Conservation (phyloP, 1,139 yeast genomes). For the Blastobotrys elegans region DNA sequence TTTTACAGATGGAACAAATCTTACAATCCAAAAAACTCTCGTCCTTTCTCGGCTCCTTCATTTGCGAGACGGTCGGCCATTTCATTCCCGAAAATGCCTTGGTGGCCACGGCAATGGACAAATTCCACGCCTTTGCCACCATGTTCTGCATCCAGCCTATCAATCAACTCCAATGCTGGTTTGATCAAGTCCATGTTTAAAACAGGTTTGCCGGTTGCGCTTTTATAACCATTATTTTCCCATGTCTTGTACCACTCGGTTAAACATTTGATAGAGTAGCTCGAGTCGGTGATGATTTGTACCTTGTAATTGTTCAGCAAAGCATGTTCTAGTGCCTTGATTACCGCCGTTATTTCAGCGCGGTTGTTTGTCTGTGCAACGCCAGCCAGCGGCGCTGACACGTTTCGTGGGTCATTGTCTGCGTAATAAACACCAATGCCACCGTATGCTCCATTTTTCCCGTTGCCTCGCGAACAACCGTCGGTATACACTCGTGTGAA, state of each 20-base stretch:
- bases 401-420: slow-evolving; percentile 47
- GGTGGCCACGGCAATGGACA: slow-evolving; percentile 69
- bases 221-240: slow-evolving; percentile 49
- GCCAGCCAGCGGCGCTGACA: slow-evolving; percentile 41
- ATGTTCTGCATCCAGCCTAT: slow-evolving; percentile 30
- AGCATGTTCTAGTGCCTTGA: slow-evolving; percentile 42
- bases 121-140: slow-evolving; percentile 37
- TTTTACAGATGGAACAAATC: no score
- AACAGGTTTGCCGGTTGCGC: slow-evolving; percentile 1
- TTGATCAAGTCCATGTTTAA: slow-evolving; percentile 12
- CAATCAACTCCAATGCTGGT: slow-evolving; percentile 21
- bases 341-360: slow-evolving; percentile 70
- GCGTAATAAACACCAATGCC: slow-evolving; percentile 80
- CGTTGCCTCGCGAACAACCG: slow-evolving; percentile 63
- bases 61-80: slow-evolving; percentile 69
- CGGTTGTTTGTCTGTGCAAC: slow-evolving; percentile 65
- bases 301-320: slow-evolving; percentile 15
- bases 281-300: slow-evolving; percentile 50
- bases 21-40: not conserved
- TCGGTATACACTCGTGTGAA: slow-evolving; percentile 51
- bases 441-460: slow-evolving; percentile 42
- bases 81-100: slow-evolving; percentile 66
- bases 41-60: slow-evolving; percentile 10
- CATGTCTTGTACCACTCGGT: slow-evolving; percentile 50
- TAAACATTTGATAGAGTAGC: slow-evolving; percentile 47